Percentiles rank a stretch among this genome's conserved stretches.
These are phyloP conservation scores for Talaromyces atroroseus DNA, from an alignment of 2,329 filamentous ascomycete genomes.

Conservation along the genomic window DNA sequence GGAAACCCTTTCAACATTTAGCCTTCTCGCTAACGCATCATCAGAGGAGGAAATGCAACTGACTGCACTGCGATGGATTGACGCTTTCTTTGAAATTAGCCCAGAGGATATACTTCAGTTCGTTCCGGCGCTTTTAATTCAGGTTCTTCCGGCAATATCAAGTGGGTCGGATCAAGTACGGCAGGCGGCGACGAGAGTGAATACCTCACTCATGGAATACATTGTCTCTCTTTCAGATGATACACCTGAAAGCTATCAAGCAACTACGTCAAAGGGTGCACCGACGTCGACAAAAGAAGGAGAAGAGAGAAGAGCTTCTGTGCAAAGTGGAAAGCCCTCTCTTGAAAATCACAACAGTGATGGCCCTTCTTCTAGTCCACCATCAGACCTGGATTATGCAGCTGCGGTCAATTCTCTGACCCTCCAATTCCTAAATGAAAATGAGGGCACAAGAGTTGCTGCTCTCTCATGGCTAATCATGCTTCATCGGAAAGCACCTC, in stretches of 20 bases:
- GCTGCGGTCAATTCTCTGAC: constrained; percentile 91
- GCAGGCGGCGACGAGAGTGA: constrained; percentile 81
- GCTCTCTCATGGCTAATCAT: constrained; percentile 96
- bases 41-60: constrained; percentile 85
- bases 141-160: constrained; percentile 89
- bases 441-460: constrained; percentile 90
- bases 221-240: constrained; percentile 86
- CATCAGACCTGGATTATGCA: constrained; percentile 81
- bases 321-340: constrained; percentile 24
- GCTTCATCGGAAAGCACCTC: constrained; percentile 90
- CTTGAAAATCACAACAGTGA: constrained; percentile 33
- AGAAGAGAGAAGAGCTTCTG: constrained; percentile 39
- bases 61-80: constrained; percentile 89
- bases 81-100: constrained; percentile 93
- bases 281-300: constrained; percentile 40
- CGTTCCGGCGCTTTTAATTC: constrained; percentile 83
- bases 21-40: constrained; percentile 16
- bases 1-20: background rate
- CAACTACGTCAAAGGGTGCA: constrained; percentile 23
- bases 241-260: constrained; percentile 35
- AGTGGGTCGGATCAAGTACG: constrained; percentile 86
- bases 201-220: constrained; percentile 86
- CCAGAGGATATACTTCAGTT: constrained; percentile 94
- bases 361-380: constrained; percentile 43
- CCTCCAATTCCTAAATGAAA: constrained; percentile 88